These are phyloP conservation scores for Fusarium begoniae DNA, from an alignment of 2,329 filamentous ascomycete genomes.

Conservation along the genomic window DNA sequence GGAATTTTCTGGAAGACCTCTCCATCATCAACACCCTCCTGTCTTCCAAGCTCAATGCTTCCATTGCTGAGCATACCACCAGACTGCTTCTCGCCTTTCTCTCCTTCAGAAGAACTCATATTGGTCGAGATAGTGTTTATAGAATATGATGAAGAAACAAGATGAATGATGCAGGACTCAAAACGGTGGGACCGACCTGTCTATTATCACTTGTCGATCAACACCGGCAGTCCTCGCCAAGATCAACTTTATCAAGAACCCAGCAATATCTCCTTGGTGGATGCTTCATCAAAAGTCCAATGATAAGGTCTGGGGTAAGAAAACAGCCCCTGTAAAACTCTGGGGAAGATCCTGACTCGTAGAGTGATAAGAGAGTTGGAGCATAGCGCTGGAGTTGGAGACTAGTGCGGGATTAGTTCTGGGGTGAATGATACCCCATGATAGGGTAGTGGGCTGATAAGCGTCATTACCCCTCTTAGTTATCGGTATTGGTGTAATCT, in stretches of 20 bases:
- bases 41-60: slow-evolving; percentile 34
- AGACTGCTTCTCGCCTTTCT: slow-evolving; percentile 19
- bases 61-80: slow-evolving; percentile 5
- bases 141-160: neutral
- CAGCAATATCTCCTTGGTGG: neutral
- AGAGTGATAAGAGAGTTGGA: slow-evolving; percentile 19
- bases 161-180: neutral
- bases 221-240: neutral
- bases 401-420: neutral
- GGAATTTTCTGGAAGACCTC: slow-evolving; percentile 57
- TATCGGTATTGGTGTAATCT: neutral
- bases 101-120: slow-evolving; percentile 14
- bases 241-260: slow-evolving; percentile 5
- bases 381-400: slow-evolving; percentile 15
- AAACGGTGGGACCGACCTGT: neutral
- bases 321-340: slow-evolving; percentile 6
- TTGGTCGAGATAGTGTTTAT: slow-evolving; percentile 1
- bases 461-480: slow-evolving; percentile 13
- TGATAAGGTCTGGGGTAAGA: slow-evolving; percentile 23
- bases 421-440: slow-evolving; percentile 36
- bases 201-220: slow-evolving; percentile 15
- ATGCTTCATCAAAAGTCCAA: neutral
- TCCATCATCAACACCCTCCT: slow-evolving; percentile 40
- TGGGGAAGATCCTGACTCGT: slow-evolving; percentile 17
- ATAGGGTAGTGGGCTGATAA: neutral